These are phyloP conservation scores for Naganishia onofrii DNA, from an alignment of 768 basidiomycete species.

Conservation along the genomic window DNA sequence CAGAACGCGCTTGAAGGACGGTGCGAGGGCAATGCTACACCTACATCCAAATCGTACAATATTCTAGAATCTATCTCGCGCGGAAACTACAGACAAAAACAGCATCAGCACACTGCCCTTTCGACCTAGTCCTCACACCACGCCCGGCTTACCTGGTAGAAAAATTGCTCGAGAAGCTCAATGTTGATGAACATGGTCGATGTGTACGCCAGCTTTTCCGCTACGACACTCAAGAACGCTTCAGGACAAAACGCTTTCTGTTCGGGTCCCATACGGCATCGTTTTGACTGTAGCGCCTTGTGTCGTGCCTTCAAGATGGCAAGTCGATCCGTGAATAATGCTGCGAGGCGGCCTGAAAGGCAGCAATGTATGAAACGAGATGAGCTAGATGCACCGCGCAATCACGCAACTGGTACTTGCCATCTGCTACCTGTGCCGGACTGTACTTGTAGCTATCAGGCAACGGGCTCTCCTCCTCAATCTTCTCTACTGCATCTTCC, in stretches of 20 bases:
- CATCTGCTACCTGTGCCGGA: conserved; percentile 85
- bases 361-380: not conserved
- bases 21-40: conserved; percentile 34
- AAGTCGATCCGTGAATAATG: conserved; percentile 78
- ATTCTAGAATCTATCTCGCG: conserved; percentile 93
- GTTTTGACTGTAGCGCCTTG: conserved; percentile 78
- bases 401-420: conserved; percentile 56
- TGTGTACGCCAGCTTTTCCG: conserved; percentile 92
- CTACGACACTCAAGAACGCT: conserved; percentile 91
- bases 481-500: conserved; percentile 44
- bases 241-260: conserved; percentile 91
- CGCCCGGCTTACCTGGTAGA: conserved; percentile 81
- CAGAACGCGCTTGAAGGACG: too few species aligned
- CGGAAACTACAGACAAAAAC: conserved; percentile 66
- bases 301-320: conserved; percentile 80
- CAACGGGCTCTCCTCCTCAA: conserved; percentile 61
- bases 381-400: not conserved
- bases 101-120: not conserved
- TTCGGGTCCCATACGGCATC: conserved; percentile 82
- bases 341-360: conserved; percentile 77
- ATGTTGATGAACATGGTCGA: conserved; percentile 99
- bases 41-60: conserved; percentile 79
- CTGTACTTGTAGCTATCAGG: conserved; percentile 84
- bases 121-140: not conserved
- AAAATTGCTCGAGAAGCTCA: conserved; percentile 95